phyloP scores from a whole-genome alignment of 495 filamentous ascomycete species.

The Podospora anserina region DNA sequence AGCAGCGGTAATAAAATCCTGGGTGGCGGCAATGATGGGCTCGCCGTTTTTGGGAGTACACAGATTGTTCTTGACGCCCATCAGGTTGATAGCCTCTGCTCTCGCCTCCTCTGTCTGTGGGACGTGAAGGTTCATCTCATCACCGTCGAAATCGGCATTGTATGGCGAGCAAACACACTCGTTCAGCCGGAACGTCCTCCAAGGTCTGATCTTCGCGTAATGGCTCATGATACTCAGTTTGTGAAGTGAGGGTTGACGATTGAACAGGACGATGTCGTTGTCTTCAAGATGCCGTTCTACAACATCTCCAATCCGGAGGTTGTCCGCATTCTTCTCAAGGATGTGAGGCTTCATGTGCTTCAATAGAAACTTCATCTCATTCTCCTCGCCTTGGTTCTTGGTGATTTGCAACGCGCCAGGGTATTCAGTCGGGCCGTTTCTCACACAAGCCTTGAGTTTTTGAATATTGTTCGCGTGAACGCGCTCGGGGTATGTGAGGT shows the following conservation, averaged over 20 bases:
- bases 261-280: constrained; percentile 95
- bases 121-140: constrained; percentile 99
- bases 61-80: constrained; percentile 97
- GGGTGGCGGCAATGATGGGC: constrained; percentile 95
- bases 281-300: constrained; percentile 95
- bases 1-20: constrained; percentile 96
- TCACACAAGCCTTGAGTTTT: constrained; percentile 69
- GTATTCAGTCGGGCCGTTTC: constrained; percentile 70
- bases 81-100: constrained; percentile 91
- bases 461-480: constrained; percentile 75
- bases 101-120: constrained; percentile 95
- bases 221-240: constrained; percentile 97
- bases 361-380: constrained; percentile 61
- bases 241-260: constrained; percentile 95
- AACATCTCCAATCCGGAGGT: constrained; percentile 76
- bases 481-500: constrained; percentile 89
- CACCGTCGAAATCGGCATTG: constrained; percentile 99
- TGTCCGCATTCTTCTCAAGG: constrained; percentile 60
- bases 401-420: constrained; percentile 82
- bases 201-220: constrained; percentile 85
- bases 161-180: constrained; percentile 98
- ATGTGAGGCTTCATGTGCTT: constrained; percentile 58
- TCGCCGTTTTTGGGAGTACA: constrained; percentile 96
- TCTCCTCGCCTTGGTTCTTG: constrained; percentile 59
- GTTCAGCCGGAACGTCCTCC: constrained; percentile 94